A percentile compares a stretch with the other conserved stretches of the same genome.
These are phyloP conservation scores for Lablab purpureus DNA, from an alignment of 306 rosid species.

Conservation along the genomic window DNA sequence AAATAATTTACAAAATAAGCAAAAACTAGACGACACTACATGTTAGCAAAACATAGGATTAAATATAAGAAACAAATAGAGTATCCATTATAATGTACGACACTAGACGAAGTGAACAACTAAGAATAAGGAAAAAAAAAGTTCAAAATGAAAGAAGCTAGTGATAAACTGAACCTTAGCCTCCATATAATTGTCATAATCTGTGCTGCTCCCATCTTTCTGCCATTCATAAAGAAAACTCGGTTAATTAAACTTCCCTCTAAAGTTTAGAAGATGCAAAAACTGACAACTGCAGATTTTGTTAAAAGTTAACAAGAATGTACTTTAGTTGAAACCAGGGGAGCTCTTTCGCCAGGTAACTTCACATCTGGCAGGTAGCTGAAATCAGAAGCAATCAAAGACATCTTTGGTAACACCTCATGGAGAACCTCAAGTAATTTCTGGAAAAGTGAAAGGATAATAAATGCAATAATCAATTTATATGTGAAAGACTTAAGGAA, in stretches of 20 bases:
- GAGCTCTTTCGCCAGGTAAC: slow-evolving; percentile 94
- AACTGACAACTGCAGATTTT: slow-evolving; percentile 31
- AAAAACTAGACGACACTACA: too few species aligned
- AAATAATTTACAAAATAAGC: background rate
- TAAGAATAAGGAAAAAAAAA: slow-evolving; percentile 3
- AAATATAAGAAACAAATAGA: background rate
- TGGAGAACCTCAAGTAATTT: slow-evolving; percentile 87
- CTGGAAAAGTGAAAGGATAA: slow-evolving; percentile 54
- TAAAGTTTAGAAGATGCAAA: slow-evolving; percentile 36
- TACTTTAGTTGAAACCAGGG: slow-evolving; percentile 95
- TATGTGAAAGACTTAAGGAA: slow-evolving; percentile 25
- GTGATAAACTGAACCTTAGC: slow-evolving; percentile 69
- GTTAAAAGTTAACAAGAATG: slow-evolving; percentile 37
- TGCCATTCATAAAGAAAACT: slow-evolving; percentile 52
- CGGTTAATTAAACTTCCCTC: background rate
- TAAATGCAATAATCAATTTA: slow-evolving; percentile 38
- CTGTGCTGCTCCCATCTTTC: slow-evolving; percentile 86
- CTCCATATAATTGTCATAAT: slow-evolving; percentile 78
- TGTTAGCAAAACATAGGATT: too few species aligned
- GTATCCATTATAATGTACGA: slow-evolving; percentile 3
- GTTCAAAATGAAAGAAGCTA: slow-evolving; percentile 23
- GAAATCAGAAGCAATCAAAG: slow-evolving; percentile 94
- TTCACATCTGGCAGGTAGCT: slow-evolving; percentile 89
- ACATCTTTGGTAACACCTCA: slow-evolving; percentile 92
- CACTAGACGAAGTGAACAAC: background rate